Evolutionary conservation across 768 basidiomycete species (phyloP).

Genomic region (Xanthoconium stramineum): DNA sequence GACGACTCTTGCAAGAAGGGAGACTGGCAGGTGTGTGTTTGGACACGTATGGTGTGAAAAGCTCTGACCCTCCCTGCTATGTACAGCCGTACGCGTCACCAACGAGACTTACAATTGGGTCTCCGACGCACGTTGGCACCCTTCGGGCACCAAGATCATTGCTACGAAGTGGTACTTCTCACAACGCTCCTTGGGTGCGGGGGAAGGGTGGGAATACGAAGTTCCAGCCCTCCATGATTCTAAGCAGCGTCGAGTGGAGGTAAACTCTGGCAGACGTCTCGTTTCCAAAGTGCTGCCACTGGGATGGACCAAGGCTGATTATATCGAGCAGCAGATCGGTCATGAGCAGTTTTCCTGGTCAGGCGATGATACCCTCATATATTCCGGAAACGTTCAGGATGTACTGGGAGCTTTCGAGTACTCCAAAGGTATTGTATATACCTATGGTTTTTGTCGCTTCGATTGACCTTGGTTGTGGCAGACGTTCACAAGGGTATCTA

Average conservation of each 20-base stretch:
- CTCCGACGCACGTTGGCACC: conserved; percentile 68
- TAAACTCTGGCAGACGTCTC: conserved; percentile 48
- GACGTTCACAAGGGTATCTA: conserved; percentile 72
- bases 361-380: conserved; percentile 56
- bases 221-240: conserved; percentile 35
- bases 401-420: conserved; percentile 46
- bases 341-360: conserved; percentile 69
- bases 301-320: conserved; percentile 59
- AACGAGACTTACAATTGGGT: conserved; percentile 76
- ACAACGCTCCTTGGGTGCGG: conserved; percentile 59
- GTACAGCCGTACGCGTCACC: conserved; percentile 49
- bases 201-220: conserved; percentile 69
- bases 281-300: conserved; percentile 54
- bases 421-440: conserved; percentile 53
- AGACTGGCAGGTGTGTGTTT: conserved; percentile 40
- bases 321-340: conserved; percentile 69
- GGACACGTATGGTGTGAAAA: not conserved
- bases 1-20: conserved; percentile 57
- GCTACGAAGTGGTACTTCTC: conserved; percentile 82
- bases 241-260: conserved; percentile 26
- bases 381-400: conserved; percentile 62
- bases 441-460: not conserved
- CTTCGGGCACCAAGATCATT: conserved; percentile 56
- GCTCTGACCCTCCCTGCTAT: conserved; percentile 5
- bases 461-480: conserved; percentile 21